Evolutionary conservation across 352 stramenopile species (phyloP), one percentile per base, ranked within the genome.

Genomic region (Phytophthora pluvialis): DNA sequence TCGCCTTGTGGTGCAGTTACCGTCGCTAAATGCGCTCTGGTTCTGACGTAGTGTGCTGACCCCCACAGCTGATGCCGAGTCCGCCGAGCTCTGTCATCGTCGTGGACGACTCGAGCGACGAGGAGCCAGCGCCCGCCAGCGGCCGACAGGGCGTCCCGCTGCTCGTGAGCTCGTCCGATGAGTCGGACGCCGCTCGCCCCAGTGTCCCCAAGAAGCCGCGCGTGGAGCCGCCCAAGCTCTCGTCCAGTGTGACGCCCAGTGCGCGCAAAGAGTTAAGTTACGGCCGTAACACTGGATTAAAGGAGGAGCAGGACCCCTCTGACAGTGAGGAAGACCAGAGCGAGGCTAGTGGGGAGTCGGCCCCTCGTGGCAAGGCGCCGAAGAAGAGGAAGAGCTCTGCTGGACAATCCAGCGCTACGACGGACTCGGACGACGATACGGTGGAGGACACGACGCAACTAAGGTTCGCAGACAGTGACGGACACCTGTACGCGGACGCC

Each of bases 21-120:
- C 16, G n/a, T 28, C 8, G 16, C 12, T 40, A 31, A 33, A 52
- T 25, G 46, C 3, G n/a, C 32, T 31, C n/a, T 59, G 33, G 32
- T 42, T 58, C 40, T 64, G 50, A 68, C 42, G 28, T 29, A 55
- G 50, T 65, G 16, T 52, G 13, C 26, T 49, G 36, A 28, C 47
- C 44, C 50, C 5, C 26, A 26, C 38, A 77, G 65, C 33, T 50
- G 44, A 73, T 75, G 67, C 45, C 55, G 42, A 75, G 61, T 67
- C 66, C 57, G 10, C 39, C 51, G 9, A 61, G 33, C 52, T 72
- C 75, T 21, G 66, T 83, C 18, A 86, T 88, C 47, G 57, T 81
- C 32, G 32, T 88, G n/a, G 76, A 86, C 46, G 78, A 85, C 33
- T 82, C 68, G 12, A 81, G 67, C 25, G 77, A 85, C 40, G 78